Percentiles rank a stretch among this genome's conserved stretches.
Evolutionary conservation across 768 basidiomycete genomes (phyloP).

Genomic region (Mycena galopus): DNA sequence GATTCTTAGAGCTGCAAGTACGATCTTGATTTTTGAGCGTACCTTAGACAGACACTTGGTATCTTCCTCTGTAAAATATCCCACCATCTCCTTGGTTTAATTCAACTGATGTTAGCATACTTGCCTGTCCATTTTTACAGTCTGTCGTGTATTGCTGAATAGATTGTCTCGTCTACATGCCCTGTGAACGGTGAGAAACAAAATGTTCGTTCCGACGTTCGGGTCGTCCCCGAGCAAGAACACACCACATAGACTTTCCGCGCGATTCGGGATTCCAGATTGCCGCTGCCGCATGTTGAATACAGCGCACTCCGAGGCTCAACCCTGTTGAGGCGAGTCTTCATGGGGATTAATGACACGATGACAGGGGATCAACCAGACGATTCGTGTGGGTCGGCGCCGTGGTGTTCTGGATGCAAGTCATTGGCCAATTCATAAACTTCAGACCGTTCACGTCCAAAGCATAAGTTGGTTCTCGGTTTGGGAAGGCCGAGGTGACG

Average conservation of each 20-base stretch:
- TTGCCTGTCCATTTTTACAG: neutral
- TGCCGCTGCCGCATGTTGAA: constrained; percentile 32
- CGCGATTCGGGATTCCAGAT: constrained; percentile 22
- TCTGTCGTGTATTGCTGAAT: constrained; percentile 17
- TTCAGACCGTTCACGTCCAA: constrained; percentile 33
- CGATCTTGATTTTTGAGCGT: constrained; percentile 20
- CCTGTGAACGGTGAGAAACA: neutral
- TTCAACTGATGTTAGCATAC: constrained; percentile 11
- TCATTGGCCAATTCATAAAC: constrained; percentile 20
- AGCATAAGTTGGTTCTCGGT: constrained; percentile 20
- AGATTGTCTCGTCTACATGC: constrained; percentile 12
- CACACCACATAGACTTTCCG: constrained; percentile 29
- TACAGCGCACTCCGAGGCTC: constrained; percentile 26
- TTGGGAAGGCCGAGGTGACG: constrained; percentile 32
- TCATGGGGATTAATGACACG: constrained; percentile 27
- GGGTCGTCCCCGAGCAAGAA: constrained; percentile 18
- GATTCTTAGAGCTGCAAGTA: constrained; percentile 47
- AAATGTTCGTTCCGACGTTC: constrained; percentile 1
- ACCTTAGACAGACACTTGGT: constrained; percentile 13
- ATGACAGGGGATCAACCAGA: constrained; percentile 28
- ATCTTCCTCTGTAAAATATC: constrained; percentile 20
- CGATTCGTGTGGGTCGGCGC: constrained; percentile 13
- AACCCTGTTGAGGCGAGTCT: constrained; percentile 26
- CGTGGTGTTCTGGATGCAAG: constrained; percentile 19
- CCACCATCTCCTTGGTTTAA: constrained; percentile 1